These are phyloP conservation scores for Pseudogymnoascus sp. DNA, from an alignment of 2,329 filamentous ascomycete species.

Conservation along the genomic window DNA sequence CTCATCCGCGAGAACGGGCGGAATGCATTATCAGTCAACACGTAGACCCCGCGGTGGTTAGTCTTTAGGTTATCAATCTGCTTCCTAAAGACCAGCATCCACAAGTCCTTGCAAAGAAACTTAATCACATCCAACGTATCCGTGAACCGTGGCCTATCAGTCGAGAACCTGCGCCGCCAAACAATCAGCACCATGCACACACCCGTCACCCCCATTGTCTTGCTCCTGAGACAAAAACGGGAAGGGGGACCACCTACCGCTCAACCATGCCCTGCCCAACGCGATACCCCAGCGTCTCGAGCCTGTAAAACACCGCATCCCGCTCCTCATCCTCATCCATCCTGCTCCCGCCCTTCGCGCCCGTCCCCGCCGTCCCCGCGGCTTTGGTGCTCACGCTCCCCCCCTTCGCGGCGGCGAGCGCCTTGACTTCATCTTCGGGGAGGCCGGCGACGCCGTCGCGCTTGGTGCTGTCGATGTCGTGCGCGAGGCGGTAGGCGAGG, in stretches of 20 bases:
- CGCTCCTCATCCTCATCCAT: conserved; percentile 73
- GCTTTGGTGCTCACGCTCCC: conserved; percentile 52
- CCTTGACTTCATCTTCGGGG: conserved; percentile 18
- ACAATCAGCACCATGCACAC: background rate
- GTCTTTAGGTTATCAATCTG: conserved; percentile 99
- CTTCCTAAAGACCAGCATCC: conserved; percentile 90
- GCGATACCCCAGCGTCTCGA: conserved; percentile 81
- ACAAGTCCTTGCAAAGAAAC: conserved; percentile 97
- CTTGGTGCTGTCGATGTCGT: conserved; percentile 40
- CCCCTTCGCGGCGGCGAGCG: conserved; percentile 41
- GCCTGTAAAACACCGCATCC: conserved; percentile 75
- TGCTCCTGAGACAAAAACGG: conserved; percentile 13
- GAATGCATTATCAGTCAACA: conserved; percentile 88
- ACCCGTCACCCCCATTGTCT: conserved; percentile 12
- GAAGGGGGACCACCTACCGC: conserved; percentile 48
- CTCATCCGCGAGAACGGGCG: conserved; percentile 86
- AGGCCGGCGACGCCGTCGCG: background rate
- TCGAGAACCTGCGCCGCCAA: conserved; percentile 56
- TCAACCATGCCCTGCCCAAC: conserved; percentile 91
- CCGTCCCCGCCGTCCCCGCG: conserved; percentile 17
- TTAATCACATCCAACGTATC: conserved; percentile 96
- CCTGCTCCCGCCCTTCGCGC: conserved; percentile 23
- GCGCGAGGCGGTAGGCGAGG: conserved; percentile 78
- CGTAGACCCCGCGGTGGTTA: conserved; percentile 95
- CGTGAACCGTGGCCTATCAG: conserved; percentile 77